A percentile compares a stretch with the other conserved stretches of the same genome.
Evolutionary conservation across 371 early-diverging fungal species (phyloP).

Genomic region (Lichtheimia ramosa): DNA sequence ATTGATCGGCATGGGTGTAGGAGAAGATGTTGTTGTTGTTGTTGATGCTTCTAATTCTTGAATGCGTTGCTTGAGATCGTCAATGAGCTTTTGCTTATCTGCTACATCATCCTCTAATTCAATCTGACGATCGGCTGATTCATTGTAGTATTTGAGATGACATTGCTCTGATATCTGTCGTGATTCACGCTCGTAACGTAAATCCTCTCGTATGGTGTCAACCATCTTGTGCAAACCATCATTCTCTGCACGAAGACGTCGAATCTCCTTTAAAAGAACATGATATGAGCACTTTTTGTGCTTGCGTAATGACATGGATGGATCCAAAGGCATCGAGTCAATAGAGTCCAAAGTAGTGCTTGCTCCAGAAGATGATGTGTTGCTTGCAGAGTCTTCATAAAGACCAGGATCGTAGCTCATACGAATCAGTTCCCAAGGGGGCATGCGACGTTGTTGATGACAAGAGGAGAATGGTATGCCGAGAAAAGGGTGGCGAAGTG

Average conservation of each 20-base stretch:
- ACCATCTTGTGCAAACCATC: slow-evolving; percentile 28
- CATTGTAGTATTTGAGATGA: slow-evolving; percentile 34
- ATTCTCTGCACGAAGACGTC: slow-evolving; percentile 44
- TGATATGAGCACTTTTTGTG: slow-evolving; percentile 25
- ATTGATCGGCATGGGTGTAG: not conserved
- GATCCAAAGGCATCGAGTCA: slow-evolving; percentile 2
- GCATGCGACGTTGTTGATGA: not conserved
- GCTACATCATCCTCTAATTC: slow-evolving; percentile 30
- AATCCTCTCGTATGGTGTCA: slow-evolving; percentile 34
- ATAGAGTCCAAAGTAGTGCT: not conserved
- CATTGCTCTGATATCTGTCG: slow-evolving; percentile 38
- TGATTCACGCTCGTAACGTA: slow-evolving; percentile 31
- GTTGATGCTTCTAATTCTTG: slow-evolving; percentile 17
- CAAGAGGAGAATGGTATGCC: not conserved
- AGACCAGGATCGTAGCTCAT: slow-evolving; percentile 3
- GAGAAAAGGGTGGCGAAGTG: not conserved
- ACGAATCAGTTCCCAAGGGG: slow-evolving; percentile 3
- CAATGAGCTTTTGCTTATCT: slow-evolving; percentile 32
- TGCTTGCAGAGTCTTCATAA: slow-evolving; percentile 6
- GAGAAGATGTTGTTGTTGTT: not conserved
- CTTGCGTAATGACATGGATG: slow-evolving; percentile 1
- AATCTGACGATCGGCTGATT: slow-evolving; percentile 25
- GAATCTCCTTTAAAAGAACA: slow-evolving; percentile 37
- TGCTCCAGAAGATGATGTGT: slow-evolving; percentile 6
- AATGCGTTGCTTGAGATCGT: slow-evolving; percentile 25